Evolutionary conservation across 2,329 filamentous ascomycete species (phyloP), one percentile per base, ranked within the genome.

Genomic region (Albifimbria verrucaria): DNA sequence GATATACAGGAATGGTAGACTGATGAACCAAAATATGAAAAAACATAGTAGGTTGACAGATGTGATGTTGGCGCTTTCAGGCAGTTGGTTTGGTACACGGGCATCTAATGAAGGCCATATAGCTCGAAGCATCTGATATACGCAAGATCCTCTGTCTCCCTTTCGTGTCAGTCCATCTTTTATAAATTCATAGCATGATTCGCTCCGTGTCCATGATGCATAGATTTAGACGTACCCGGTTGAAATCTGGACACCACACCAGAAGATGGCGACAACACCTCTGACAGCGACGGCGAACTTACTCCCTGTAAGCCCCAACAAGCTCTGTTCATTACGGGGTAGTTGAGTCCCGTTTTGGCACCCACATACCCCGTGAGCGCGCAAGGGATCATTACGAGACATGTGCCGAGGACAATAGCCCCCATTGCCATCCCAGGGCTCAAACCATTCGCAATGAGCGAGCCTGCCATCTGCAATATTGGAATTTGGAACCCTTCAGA

Each of bases 51-150:
- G 28, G 54, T 52, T 53, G 46, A 55, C 44, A 11, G 54, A 51
- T 2, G 66, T 67, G 32, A 66, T 65, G 54, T 72, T 70, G n/a
- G 70, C 68, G 43, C 58, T 67, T 1, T 60, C 61, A 1, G 72
- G 65, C 22, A 78, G 65, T 25, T 67, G 65, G 52, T 77, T 77
- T 4, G 71, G 72, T 17, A 78, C 66, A 49, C 62, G 64, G 17
- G 63, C 57, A 55, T 72, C 74, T 24, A 53, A 48, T 18, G 66
- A 68, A 1, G 73, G 72, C 72, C 72, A 76, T 52, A 75, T 72
- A 15, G 70, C 66, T 2, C 60, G 56, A 10, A 72, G 61, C 44
- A 70, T 64, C 36, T 65, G 58, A 11, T 61, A 65, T n/a, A 70
- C 57, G 32, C 62, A 63, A 7, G 59, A 61, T 1, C 62, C 63